Evolutionary conservation across 306 rosid species (phyloP).

Genomic region (Albizia julibrissin): DNA sequence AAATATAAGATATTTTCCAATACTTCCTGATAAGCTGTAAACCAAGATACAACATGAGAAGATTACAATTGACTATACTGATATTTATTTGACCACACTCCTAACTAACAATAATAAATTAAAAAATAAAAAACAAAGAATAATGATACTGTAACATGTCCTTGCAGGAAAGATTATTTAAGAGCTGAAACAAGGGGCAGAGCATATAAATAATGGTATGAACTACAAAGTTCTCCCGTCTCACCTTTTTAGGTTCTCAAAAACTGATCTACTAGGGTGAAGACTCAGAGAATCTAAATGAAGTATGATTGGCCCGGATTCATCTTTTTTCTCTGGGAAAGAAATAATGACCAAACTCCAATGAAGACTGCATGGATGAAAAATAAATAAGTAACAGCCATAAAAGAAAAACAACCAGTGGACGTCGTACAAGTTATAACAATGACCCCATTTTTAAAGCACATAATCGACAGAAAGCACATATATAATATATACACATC

Average conservation of each 20-base stretch:
- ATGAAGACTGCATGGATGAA: slow-evolving; percentile 61
- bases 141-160: neutral
- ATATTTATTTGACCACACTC: slow-evolving; percentile 15
- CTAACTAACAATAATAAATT: neutral
- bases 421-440: slow-evolving; percentile 11
- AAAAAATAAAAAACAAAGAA: neutral
- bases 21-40: slow-evolving; percentile 3
- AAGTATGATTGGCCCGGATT: slow-evolving; percentile 85
- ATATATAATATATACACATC: neutral
- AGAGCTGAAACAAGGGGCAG: slow-evolving; percentile 19
- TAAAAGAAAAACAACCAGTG: neutral
- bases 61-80: neutral
- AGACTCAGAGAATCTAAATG: slow-evolving; percentile 93
- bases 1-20: slow-evolving; percentile 18
- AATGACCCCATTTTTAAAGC: neutral
- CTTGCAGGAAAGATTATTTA: slow-evolving; percentile 1
- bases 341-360: slow-evolving; percentile 98
- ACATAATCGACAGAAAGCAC: slow-evolving; percentile 14
- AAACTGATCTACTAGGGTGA: slow-evolving; percentile 77
- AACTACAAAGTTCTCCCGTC: slow-evolving; percentile 33
- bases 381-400: slow-evolving; percentile 38
- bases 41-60: slow-evolving; percentile 7
- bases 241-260: slow-evolving; percentile 78
- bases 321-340: slow-evolving; percentile 80
- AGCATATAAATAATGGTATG: slow-evolving; percentile 23